Conservation (phyloP, 306 rosid genomes). For the Quercus agrifolia region DNA sequence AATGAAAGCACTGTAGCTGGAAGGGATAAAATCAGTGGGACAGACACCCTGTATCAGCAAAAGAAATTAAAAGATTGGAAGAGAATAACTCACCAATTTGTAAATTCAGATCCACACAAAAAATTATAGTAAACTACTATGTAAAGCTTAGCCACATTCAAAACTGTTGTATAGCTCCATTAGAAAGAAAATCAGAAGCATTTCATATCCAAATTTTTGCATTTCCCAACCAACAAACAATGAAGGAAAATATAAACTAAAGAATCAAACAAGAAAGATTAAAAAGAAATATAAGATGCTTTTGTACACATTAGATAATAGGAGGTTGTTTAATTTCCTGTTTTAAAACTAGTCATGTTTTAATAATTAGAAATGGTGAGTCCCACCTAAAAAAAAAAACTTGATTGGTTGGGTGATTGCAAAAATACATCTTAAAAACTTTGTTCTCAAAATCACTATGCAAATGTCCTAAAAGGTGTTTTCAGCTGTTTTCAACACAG, state of each 20-base stretch:
- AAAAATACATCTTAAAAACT: too few species aligned
- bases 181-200: not conserved
- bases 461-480: too few species aligned
- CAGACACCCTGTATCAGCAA: slow-evolving; percentile 57
- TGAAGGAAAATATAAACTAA: not conserved
- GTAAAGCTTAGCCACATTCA: not conserved
- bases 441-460: too few species aligned
- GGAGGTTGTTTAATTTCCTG: too few species aligned
- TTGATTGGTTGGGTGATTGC: too few species aligned
- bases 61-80: slow-evolving; percentile 18
- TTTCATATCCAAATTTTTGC: not conserved
- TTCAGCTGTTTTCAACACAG: too few species aligned
- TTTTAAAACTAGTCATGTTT: too few species aligned
- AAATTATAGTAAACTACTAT: too few species aligned
- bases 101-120: not conserved
- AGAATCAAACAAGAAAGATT: not conserved
- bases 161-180: not conserved
- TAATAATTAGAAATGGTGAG: too few species aligned
- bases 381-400: too few species aligned
- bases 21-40: slow-evolving; percentile 82
- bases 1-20: slow-evolving; percentile 82
- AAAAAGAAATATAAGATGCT: not conserved
- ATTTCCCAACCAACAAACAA: not conserved
- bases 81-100: not conserved
- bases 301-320: not conserved